Evolutionary conservation across 1,284 basidiomycete species (phyloP), one percentile per base, ranked within the genome.

Genomic region (Phlebopus sp.): DNA sequence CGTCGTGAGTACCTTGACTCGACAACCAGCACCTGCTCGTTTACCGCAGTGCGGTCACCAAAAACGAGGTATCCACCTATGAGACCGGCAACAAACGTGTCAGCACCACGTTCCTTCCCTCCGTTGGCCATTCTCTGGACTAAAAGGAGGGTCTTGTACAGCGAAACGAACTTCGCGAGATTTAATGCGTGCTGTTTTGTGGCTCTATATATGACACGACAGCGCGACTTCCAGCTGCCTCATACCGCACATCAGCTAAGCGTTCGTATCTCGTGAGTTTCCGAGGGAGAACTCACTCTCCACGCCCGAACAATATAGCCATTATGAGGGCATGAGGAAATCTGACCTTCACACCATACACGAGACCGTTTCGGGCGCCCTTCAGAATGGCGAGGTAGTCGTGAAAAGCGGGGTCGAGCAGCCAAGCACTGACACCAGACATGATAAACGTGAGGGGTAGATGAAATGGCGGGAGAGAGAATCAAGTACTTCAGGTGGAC

Each of bases 241-340:
- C 50, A 18, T 19, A 19, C 14, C 19, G 13, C 14, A n/a, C 45
- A 56, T 27, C n/a, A 65, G 56, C 17, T 42, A 14, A 46, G 25
- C 15, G 27, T 44, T 37, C 14, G 10, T 29, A 29, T 8, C 27
- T 11, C 27, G 23, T 15, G 32, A 21, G 21, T 9, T 29, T 14
- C 4, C 23, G 40, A 42, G 19, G 15, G 17, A 43, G 32, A 41
- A 81, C 89, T 67, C 56, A 92, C 88, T 90, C 82, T 74, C 90
- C 90, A 51, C 87, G 82, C 25, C 89, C 88, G 63, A 99, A 99
- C 23, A 99, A 76, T 52, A 97, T 81, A n/a, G 93, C 89, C 96
- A 99, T 99, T 48, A 99, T 88, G 21, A 99, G 75, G 2, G 97
- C 96, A 78, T 99, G 97, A n/a, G 97, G 97, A 64, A 97, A 97